Evolutionary conservation across 495 filamentous ascomycete species (phyloP).

Genomic region (Entonaema liquescens): DNA sequence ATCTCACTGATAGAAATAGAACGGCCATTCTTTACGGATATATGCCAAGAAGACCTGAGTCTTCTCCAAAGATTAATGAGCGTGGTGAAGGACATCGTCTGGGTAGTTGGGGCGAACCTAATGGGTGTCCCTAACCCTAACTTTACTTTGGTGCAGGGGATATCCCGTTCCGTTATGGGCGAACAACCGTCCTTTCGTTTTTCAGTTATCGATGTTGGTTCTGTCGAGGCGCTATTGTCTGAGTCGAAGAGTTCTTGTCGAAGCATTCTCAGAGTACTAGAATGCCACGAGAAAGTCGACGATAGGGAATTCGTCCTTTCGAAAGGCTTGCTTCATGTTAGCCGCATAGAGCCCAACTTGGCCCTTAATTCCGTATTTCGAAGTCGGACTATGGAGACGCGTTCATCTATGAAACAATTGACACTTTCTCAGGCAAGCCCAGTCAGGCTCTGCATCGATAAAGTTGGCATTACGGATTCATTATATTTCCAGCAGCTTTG

Average conservation of each 20-base stretch:
- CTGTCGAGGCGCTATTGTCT: neutral
- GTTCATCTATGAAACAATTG: neutral
- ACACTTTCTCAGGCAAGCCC: neutral
- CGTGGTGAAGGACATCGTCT: neutral
- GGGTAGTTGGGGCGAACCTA: neutral
- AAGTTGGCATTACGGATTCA: neutral
- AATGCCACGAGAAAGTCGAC: neutral
- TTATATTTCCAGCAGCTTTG: neutral
- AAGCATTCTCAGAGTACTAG: neutral
- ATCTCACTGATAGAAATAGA: neutral
- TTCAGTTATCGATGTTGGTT: neutral
- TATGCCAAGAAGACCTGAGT: neutral
- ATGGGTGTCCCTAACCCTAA: neutral
- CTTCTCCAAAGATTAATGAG: neutral
- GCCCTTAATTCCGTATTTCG: neutral
- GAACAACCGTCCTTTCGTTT: neutral
- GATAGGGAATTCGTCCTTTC: neutral
- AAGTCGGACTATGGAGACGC: neutral
- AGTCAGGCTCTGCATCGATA: neutral
- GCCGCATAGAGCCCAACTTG: neutral
- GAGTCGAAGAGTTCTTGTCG: neutral
- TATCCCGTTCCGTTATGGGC: neutral
- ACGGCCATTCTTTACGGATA: neutral
- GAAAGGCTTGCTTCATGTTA: neutral
- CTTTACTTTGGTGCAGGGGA: neutral